Evolutionary conservation across 805 yeast genomes (phyloP), one percentile per base, ranked within the genome.

Genomic region (Vanderwaltozyma verrucispora): DNA sequence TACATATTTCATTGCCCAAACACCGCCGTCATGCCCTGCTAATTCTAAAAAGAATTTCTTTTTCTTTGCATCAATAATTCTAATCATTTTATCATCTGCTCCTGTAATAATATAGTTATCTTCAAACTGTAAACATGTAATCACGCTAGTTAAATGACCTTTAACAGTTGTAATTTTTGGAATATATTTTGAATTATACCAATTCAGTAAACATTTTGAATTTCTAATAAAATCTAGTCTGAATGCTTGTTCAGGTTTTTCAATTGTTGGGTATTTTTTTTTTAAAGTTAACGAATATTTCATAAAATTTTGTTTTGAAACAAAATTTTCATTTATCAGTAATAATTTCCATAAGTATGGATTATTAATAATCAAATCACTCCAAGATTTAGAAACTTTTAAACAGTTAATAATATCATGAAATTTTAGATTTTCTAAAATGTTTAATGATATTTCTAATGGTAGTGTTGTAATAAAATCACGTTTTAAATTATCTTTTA

Each of bases 1-100:
- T 17, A 84, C 87, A 54, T 87, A 88, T 60, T 89, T 86, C 56
- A 92, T 69, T 1, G 98, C 97, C 98, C 98, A 92, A 5, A 92
- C 98, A 28, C 98, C 98, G 32, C 98, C 98, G 38, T 82, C 94
- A 54, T 92, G 98, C 7, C 96, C 96, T 30, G 70, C 67, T 31
- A 92, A 67, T 5, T 77, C 76, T 30, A 71, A 65, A 8, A 77
- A 51, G 36, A 80, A 65, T 30, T 64, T 63, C 5, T 96, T 96
- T 1, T 82, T 75, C 23, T 68, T 64, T 1, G 96, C 77, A 46
- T 80, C 80, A 59, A 84, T 86, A 8, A 92, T 77, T 45, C 84
- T 78, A 43, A 92, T 84, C 54, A 75, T 72, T 44, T 74, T 75
- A 46, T 86, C 95, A 50, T 88, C 96, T 1, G 94, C 87, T 23